Conservation (phyloP, 1,284 basidiomycete species). For the Boletus smithii region DNA sequence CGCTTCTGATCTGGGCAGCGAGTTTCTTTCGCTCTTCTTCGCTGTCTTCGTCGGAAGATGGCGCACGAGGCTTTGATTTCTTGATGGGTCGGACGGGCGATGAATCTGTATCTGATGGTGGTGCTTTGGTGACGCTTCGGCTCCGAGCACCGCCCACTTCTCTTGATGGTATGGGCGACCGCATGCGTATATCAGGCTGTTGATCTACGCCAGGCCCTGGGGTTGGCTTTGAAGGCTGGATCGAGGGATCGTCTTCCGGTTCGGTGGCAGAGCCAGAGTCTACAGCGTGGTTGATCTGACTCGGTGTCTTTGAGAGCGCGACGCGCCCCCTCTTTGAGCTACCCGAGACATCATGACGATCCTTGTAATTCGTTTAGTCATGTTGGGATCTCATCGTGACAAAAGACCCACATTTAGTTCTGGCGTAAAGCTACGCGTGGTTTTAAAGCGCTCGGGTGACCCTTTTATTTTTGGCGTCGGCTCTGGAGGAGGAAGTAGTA, state of each 20-base stretch:
- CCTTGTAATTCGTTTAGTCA: slow-evolving; percentile 19
- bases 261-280: slow-evolving; percentile 50
- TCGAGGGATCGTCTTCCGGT: slow-evolving; percentile 37
- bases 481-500: slow-evolving; percentile 28
- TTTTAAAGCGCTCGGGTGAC: slow-evolving; percentile 6
- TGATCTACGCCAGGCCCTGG: slow-evolving; percentile 11
- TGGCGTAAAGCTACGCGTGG: slow-evolving; percentile 3
- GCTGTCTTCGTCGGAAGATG: slow-evolving; percentile 53
- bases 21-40: slow-evolving; percentile 47
- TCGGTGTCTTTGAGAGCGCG: slow-evolving; percentile 9
- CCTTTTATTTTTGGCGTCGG: slow-evolving; percentile 17
- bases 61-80: slow-evolving; percentile 42
- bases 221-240: slow-evolving; percentile 1
- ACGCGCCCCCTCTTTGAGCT: slow-evolving; percentile 7
- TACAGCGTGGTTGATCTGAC: slow-evolving; percentile 21
- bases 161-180: slow-evolving; percentile 22
- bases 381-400: slow-evolving; percentile 1
- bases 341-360: slow-evolving; percentile 6
- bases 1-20: slow-evolving; percentile 38
- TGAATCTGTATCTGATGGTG: slow-evolving; percentile 42
- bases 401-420: slow-evolving; percentile 20
- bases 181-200: slow-evolving; percentile 20
- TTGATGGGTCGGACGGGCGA: slow-evolving; percentile 46
- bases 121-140: slow-evolving; percentile 23
- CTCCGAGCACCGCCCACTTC: slow-evolving; percentile 19